Evolutionary conservation across 164 flowering plant genomes (phyloP).

Genomic region (Brasenia schreberi): DNA sequence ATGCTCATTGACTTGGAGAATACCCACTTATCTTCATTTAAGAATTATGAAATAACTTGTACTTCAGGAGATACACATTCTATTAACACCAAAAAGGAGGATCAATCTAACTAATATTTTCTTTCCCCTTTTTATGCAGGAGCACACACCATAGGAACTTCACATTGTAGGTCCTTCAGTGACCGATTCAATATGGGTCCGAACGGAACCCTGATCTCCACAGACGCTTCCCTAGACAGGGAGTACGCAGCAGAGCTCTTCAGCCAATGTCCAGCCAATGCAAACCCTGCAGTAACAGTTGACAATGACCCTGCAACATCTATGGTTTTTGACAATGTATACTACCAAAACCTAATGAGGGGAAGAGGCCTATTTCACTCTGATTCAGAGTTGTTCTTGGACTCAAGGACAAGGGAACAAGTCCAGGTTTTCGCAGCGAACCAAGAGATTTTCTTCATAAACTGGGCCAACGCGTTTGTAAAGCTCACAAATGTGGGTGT

Average conservation of each 20-base stretch:
- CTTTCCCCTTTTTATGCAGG: conserved; percentile 24
- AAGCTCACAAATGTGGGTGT: conserved; percentile 49
- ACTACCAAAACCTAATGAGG: conserved; percentile 35
- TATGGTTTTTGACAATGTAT: conserved; percentile 48
- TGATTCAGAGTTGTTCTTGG: conserved; percentile 44
- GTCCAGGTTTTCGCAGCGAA: conserved; percentile 36
- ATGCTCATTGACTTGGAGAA: too few relatives aligned
- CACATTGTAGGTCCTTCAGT: conserved; percentile 65
- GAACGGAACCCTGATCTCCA: conserved; percentile 32
- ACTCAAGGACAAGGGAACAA: conserved; percentile 29
- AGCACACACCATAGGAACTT: conserved; percentile 68
- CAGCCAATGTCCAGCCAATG: conserved; percentile 35
- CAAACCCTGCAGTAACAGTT: conserved; percentile 27
- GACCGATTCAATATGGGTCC: conserved; percentile 42
- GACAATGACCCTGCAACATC: conserved; percentile 52
- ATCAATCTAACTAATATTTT: not conserved
- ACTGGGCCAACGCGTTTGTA: conserved; percentile 53
- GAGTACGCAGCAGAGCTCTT: conserved; percentile 37
- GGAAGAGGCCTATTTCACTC: conserved; percentile 61
- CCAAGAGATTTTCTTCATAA: conserved; percentile 36
- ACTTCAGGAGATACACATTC: too few relatives aligned
- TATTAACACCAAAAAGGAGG: too few relatives aligned
- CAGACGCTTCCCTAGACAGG: conserved; percentile 43
- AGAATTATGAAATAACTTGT: too few relatives aligned
- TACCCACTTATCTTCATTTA: too few relatives aligned